Evolutionary conservation across 805 yeast species (phyloP).

Genomic region (Myxozyma nipponensis): DNA sequence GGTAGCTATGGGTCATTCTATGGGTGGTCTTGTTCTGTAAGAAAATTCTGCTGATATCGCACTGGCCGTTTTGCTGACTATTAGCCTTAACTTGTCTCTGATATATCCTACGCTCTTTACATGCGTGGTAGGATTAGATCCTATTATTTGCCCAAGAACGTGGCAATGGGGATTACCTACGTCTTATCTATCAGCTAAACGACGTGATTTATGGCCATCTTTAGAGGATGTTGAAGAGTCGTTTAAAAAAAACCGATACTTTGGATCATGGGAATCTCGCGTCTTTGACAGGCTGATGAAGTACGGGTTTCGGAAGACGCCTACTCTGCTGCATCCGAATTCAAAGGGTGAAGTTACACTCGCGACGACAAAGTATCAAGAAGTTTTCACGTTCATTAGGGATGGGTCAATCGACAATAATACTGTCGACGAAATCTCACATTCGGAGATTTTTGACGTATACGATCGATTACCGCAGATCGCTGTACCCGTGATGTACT

Average conservation of each 20-base stretch:
- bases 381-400: constrained; percentile 1
- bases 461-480: constrained; percentile 2
- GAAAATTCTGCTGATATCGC: background rate
- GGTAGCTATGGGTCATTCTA: constrained; percentile 29
- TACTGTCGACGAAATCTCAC: background rate
- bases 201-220: constrained; percentile 26
- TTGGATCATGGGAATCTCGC: constrained; percentile 16
- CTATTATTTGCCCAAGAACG: constrained; percentile 20
- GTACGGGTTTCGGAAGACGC: constrained; percentile 21
- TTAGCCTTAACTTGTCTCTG: constrained; percentile 8
- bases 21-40: constrained; percentile 24
- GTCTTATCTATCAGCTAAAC: constrained; percentile 9
- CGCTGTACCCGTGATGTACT: constrained; percentile 6
- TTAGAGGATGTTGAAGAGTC: constrained; percentile 13
- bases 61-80: background rate
- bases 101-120: constrained; percentile 20
- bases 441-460: background rate
- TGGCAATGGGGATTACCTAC: constrained; percentile 4
- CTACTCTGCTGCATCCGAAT: constrained; percentile 6
- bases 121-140: constrained; percentile 26
- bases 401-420: background rate
- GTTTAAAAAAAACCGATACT: constrained; percentile 8
- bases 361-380: constrained; percentile 25
- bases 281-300: constrained; percentile 21
- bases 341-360: constrained; percentile 21